Conservation (phyloP, 768 basidiomycete genomes). For the Pisolithus microcarpus region DNA sequence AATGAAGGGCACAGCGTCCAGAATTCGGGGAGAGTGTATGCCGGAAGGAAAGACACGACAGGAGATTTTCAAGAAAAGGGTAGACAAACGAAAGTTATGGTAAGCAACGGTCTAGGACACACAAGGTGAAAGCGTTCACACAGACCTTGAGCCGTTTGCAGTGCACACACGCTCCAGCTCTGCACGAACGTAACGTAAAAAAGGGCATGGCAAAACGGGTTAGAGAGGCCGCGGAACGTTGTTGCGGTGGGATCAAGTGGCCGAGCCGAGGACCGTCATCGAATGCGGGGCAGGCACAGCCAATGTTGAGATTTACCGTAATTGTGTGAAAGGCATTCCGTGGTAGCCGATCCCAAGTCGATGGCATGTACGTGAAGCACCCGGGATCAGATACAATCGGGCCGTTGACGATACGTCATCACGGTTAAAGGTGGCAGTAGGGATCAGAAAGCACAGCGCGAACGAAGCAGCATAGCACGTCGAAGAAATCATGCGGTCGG, state of each 20-base stretch:
- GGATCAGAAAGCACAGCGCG: neutral
- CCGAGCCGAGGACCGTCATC: conserved; percentile 10
- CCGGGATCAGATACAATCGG: neutral
- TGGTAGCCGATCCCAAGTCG: neutral
- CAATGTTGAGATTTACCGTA: neutral
- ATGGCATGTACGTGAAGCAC: neutral
- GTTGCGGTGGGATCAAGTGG: conserved; percentile 6
- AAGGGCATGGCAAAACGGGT: conserved; percentile 4
- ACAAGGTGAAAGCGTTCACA: conserved; percentile 13
- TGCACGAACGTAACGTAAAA: conserved; percentile 22
- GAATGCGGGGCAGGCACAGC: neutral
- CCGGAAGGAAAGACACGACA: conserved; percentile 8
- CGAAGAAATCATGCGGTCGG: conserved; percentile 3
- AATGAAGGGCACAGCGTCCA: conserved; percentile 3
- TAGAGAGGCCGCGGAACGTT: conserved; percentile 1
- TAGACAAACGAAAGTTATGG: conserved; percentile 8
- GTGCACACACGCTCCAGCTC: conserved; percentile 76
- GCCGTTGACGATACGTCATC: neutral
- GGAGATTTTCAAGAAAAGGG: conserved; percentile 6
- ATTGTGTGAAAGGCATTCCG: neutral
- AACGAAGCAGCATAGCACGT: neutral
- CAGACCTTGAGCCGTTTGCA: conserved; percentile 85
- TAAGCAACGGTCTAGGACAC: conserved; percentile 14
- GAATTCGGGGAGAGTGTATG: conserved; percentile 12
- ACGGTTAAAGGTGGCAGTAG: neutral